phyloP scores from a whole-genome alignment of 495 filamentous ascomycete genomes.

The Chaetomidium leptoderma region DNA sequence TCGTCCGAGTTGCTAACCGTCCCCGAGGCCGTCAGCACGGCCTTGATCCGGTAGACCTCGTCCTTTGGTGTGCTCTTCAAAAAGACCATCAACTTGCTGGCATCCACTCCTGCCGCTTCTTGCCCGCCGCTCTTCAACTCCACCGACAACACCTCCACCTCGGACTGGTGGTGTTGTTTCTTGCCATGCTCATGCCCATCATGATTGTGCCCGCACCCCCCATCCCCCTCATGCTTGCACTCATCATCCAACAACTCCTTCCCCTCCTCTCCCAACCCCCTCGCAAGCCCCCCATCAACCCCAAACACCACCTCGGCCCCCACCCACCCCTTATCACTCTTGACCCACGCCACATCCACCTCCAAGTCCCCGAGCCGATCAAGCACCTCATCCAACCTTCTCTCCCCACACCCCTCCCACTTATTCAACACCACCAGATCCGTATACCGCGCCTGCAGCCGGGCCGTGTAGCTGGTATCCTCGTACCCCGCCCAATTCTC shows the following conservation, averaged over 20 bases:
- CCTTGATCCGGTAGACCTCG: conserved; percentile 94
- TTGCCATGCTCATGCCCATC: conserved; percentile 32
- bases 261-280: conserved; percentile 44
- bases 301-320: conserved; percentile 76
- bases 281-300: conserved; percentile 74
- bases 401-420: conserved; percentile 73
- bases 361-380: conserved; percentile 86
- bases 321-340: conserved; percentile 72
- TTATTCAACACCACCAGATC: conserved; percentile 95
- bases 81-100: conserved; percentile 59
- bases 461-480: conserved; percentile 84
- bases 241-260: conserved; percentile 11
- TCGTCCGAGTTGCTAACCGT: conserved; percentile 59
- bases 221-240: conserved; percentile 27
- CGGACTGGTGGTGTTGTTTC: conserved; percentile 60
- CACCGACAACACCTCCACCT: conserved; percentile 86
- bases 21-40: conserved; percentile 59
- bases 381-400: conserved; percentile 71
- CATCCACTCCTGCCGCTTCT: conserved; percentile 49
- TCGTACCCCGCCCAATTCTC: conserved; percentile 97
- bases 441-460: conserved; percentile 81
- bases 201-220: conserved; percentile 29
- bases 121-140: conserved; percentile 44
- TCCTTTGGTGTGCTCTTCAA: conserved; percentile 74
- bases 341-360: conserved; percentile 72